Evolutionary conservation across 106 monocot species (phyloP).

Genomic region (Xerophyta viscosa): DNA sequence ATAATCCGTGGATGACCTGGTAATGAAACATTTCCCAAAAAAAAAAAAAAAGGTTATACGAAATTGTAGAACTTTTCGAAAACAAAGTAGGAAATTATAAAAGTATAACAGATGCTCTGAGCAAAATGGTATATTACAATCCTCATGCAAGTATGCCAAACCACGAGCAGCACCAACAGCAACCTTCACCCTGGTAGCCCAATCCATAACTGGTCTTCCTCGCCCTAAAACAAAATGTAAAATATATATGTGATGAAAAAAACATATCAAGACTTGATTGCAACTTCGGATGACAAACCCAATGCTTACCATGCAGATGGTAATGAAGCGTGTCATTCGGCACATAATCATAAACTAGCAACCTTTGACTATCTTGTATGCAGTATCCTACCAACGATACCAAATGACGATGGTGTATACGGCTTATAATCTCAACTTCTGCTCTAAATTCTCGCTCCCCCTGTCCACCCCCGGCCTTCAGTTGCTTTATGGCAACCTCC

Average conservation of each 20-base stretch:
- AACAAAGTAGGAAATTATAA: too few relatives aligned
- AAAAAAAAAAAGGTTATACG: too few relatives aligned
- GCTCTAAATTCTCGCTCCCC: slow-evolving; percentile 66
- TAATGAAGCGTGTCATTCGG: slow-evolving; percentile 62
- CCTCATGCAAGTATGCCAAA: slow-evolving; percentile 55
- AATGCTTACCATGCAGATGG: slow-evolving; percentile 66
- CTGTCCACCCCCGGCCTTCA: slow-evolving; percentile 45
- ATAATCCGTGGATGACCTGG: slow-evolving; percentile 91
- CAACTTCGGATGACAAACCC: too few relatives aligned
- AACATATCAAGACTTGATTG: too few relatives aligned
- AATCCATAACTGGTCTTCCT: slow-evolving; percentile 37
- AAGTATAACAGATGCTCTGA: too few relatives aligned
- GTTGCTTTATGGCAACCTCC: slow-evolving; percentile 62
- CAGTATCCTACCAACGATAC: slow-evolving; percentile 71
- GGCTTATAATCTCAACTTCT: slow-evolving; percentile 76
- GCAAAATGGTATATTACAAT: slow-evolving; percentile 27
- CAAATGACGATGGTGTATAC: slow-evolving; percentile 69
- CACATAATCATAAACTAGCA: slow-evolving; percentile 75
- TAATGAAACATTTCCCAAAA: not conserved
- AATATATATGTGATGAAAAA: too few relatives aligned
- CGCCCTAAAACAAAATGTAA: slow-evolving; percentile 21
- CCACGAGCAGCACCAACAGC: slow-evolving; percentile 51
- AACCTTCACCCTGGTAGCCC: slow-evolving; percentile 45
- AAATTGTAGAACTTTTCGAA: too few relatives aligned
- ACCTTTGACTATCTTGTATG: slow-evolving; percentile 39